A percentile compares a stretch with the other conserved stretches of the same genome.
phyloP scores from a whole-genome alignment of 768 basidiomycete species.

The Tulasnella sp. region DNA sequence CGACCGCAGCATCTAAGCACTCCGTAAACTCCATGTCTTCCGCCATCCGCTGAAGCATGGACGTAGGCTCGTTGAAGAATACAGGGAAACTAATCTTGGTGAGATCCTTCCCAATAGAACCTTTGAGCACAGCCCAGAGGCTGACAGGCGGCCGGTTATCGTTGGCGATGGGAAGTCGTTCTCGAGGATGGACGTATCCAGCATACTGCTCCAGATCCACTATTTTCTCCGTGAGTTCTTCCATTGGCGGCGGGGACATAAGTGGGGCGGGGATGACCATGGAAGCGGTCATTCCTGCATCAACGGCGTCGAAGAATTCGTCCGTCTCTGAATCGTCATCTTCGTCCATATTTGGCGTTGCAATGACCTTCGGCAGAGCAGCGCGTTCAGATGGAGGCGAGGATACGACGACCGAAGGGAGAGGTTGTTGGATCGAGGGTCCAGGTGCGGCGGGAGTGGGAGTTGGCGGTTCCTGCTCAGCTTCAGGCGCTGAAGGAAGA shows the following conservation, averaged over 20 bases:
- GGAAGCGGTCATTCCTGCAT: constrained; percentile 71
- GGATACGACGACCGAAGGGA: constrained; percentile 14
- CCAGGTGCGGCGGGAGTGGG: background rate
- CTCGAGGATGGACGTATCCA: constrained; percentile 65
- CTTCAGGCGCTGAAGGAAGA: constrained; percentile 24
- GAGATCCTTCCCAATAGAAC: constrained; percentile 92
- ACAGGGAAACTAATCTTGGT: constrained; percentile 95
- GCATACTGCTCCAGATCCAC: constrained; percentile 51
- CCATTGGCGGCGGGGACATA: constrained; percentile 44
- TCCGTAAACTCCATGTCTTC: constrained; percentile 98
- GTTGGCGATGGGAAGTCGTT: constrained; percentile 54
- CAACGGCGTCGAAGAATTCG: constrained; percentile 97
- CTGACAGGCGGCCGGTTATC: constrained; percentile 86
- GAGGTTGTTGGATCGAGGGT: background rate
- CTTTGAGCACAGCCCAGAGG: constrained; percentile 92
- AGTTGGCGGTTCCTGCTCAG: background rate
- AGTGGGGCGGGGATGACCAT: constrained; percentile 65
- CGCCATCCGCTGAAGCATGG: constrained; percentile 96
- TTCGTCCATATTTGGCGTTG: background rate
- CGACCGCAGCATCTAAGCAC: constrained; percentile 83
- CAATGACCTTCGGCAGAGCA: background rate
- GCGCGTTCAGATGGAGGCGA: constrained; percentile 26
- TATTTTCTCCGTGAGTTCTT: constrained; percentile 36
- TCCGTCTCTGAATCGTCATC: constrained; percentile 54
- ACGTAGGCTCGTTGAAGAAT: constrained; percentile 89